Percentiles rank a stretch among this genome's conserved stretches.
Conservation (phyloP, 352 stramenopile genomes). For the Phytophthora palmivora region DNA sequence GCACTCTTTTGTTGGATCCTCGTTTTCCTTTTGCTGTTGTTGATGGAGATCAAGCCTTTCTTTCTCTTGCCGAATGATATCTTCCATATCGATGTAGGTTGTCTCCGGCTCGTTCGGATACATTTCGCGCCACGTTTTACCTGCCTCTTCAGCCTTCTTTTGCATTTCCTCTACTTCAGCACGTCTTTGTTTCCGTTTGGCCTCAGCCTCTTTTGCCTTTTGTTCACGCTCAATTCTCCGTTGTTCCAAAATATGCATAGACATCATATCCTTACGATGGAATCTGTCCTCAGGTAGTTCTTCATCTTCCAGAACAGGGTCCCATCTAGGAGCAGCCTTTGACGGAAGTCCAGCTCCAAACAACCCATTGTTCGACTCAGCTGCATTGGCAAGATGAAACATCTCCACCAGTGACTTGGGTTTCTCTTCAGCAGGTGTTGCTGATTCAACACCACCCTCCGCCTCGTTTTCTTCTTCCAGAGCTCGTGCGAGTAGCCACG, state of each 20-base stretch:
- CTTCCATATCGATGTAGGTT: conserved; percentile 81
- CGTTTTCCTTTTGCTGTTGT: conserved; percentile 28
- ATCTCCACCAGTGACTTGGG: conserved; percentile 71
- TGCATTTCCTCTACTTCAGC: conserved; percentile 64
- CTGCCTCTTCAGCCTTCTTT: conserved; percentile 52
- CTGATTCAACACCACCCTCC: background rate
- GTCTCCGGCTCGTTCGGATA: conserved; percentile 79
- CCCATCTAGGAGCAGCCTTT: conserved; percentile 42
- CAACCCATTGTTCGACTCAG: conserved; percentile 2
- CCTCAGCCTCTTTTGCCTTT: conserved; percentile 65
- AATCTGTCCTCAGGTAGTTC: conserved; percentile 83
- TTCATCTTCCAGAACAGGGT: conserved; percentile 78
- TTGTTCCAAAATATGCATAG: conserved; percentile 87
- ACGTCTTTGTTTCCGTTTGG: conserved; percentile 52
- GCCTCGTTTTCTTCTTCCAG: conserved; percentile 43
- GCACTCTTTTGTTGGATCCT: conserved; percentile 23
- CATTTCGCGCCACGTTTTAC: conserved; percentile 84
- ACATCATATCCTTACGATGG: conserved; percentile 86
- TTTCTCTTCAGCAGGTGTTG: conserved; percentile 9
- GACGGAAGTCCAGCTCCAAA: background rate
- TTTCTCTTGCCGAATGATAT: conserved; percentile 65
- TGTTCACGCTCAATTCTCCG: conserved; percentile 61
- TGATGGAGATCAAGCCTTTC: conserved; percentile 39
- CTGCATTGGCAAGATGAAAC: conserved; percentile 61
- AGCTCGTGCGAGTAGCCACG: conserved; percentile 70